Evolutionary conservation across 768 basidiomycete species (phyloP).

Genomic region (Floccularia luteovirens): DNA sequence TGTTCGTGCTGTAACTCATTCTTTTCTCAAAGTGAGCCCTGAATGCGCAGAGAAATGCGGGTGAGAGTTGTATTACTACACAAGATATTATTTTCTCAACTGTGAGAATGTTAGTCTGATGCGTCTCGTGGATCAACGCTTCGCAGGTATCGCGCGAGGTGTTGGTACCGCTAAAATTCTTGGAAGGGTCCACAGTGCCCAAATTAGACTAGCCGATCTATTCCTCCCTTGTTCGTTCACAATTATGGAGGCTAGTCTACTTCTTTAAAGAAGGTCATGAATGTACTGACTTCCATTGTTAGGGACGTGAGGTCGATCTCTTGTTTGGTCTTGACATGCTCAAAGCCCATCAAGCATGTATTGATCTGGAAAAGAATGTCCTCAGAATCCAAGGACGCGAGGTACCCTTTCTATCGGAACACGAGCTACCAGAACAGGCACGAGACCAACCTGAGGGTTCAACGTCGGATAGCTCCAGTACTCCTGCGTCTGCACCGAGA

Average conservation of each 20-base stretch:
- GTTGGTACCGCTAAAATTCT: slow-evolving; percentile 94
- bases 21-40: slow-evolving; percentile 62
- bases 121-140: slow-evolving; percentile 86
- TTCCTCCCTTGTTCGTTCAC: slow-evolving; percentile 87
- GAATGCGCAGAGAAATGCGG: slow-evolving; percentile 89
- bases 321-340: slow-evolving; percentile 99
- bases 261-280: slow-evolving; percentile 1
- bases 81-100: slow-evolving; percentile 1
- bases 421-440: slow-evolving; percentile 85
- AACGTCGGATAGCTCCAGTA: slow-evolving; percentile 9
- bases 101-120: slow-evolving; percentile 53
- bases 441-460: slow-evolving; percentile 23
- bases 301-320: slow-evolving; percentile 93
- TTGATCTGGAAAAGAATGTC: slow-evolving; percentile 85
- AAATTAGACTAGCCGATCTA: slow-evolving; percentile 81
- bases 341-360: slow-evolving; percentile 93
- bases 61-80: slow-evolving; percentile 29
- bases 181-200: slow-evolving; percentile 90
- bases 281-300: background rate
- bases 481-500: slow-evolving; percentile 13
- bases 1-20: slow-evolving; percentile 1
- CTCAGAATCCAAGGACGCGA: slow-evolving; percentile 91
- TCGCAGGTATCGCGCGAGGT: slow-evolving; percentile 84
- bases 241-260: slow-evolving; percentile 74
- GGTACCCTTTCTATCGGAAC: slow-evolving; percentile 85